Conservation (phyloP, 768 basidiomycete genomes). For the Leccinum obscurum region DNA sequence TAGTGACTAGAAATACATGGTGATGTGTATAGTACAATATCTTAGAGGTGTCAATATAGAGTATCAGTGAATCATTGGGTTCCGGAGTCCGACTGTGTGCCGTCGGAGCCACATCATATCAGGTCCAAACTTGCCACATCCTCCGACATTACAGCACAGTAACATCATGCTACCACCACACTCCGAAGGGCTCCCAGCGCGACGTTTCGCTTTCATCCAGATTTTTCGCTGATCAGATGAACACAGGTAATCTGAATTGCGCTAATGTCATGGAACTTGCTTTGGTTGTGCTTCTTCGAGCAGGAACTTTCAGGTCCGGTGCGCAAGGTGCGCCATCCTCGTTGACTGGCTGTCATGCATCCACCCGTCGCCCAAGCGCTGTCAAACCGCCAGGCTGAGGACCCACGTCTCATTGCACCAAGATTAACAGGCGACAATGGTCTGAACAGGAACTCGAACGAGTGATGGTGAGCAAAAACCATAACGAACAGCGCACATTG, state of each 20-base stretch:
- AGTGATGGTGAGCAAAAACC: not conserved
- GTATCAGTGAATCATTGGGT: no score
- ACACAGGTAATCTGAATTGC: not conserved
- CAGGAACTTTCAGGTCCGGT: not conserved
- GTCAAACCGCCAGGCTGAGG: not conserved
- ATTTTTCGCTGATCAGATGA: not conserved
- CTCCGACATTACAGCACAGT: no score
- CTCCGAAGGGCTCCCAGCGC: not conserved
- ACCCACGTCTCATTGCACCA: not conserved
- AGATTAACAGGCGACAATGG: not conserved
- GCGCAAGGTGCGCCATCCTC: not conserved
- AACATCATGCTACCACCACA: not conserved
- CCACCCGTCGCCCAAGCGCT: not conserved
- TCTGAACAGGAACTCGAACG: not conserved
- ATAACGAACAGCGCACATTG: not conserved
- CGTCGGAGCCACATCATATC: no score
- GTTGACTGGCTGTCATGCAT: not conserved
- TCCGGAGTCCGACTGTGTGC: no score
- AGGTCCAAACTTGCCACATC: no score
- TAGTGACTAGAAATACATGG: not conserved
- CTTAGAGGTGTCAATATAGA: no score
- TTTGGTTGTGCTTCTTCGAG: no score
- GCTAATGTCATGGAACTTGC: no score
- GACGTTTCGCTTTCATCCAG: not conserved
- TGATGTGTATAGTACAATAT: not conserved